phyloP scores from a whole-genome alignment of 2,329 filamentous ascomycete genomes.

The Pseudomassariella vexata region DNA sequence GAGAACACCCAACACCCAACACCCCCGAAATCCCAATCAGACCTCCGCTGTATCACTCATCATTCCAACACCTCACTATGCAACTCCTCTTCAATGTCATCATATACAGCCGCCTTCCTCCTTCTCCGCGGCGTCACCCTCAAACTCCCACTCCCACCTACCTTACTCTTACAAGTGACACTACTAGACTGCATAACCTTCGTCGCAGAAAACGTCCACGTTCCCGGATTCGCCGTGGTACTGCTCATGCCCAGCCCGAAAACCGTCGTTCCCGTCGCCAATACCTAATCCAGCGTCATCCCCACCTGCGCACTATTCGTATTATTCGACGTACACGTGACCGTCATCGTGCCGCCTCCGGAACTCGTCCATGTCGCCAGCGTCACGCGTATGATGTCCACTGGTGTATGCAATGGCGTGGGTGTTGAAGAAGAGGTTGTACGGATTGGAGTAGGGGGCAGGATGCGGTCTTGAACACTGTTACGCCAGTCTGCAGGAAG shows the following conservation, averaged over 20 bases:
- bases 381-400: slow-evolving; percentile 9
- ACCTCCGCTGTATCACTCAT: too few relatives aligned
- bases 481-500: slow-evolving; percentile 16
- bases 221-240: slow-evolving; percentile 2
- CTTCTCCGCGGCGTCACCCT: background rate
- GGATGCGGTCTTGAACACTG: slow-evolving; percentile 8
- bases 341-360: slow-evolving; percentile 12
- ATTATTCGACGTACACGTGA: slow-evolving; percentile 9
- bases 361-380: slow-evolving; percentile 10
- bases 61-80: too few relatives aligned
- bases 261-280: slow-evolving; percentile 1
- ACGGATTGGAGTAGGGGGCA: slow-evolving; percentile 4
- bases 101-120: background rate
- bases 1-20: too few relatives aligned
- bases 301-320: slow-evolving; percentile 7
- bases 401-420: background rate
- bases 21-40: too few relatives aligned
- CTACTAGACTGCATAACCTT: slow-evolving; percentile 11
- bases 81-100: background rate
- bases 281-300: slow-evolving; percentile 3
- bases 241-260: slow-evolving; percentile 7
- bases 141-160: slow-evolving; percentile 6
- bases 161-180: slow-evolving; percentile 9
- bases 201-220: slow-evolving; percentile 10
- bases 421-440: background rate